These are phyloP conservation scores for Mycena olivaceomarginata DNA, from an alignment of 768 basidiomycete genomes.

Conservation along the genomic window DNA sequence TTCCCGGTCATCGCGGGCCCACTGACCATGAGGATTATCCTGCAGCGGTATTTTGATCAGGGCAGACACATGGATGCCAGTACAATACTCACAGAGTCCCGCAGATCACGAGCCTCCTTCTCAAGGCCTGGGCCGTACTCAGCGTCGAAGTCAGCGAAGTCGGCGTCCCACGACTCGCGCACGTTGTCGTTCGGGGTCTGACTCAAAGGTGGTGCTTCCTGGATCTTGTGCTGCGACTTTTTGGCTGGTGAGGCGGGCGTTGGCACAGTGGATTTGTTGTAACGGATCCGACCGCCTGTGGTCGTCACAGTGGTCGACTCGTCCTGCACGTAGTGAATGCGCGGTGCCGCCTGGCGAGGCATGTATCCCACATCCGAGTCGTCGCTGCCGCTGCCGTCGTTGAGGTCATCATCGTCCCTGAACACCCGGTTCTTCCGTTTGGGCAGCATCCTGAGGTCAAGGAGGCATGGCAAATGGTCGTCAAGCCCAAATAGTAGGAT, in stretches of 20 bases:
- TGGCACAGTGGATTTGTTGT: not conserved
- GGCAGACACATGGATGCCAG: no score
- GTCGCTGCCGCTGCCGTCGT: conserved; percentile 16
- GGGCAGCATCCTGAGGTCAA: not conserved
- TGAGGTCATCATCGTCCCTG: not conserved
- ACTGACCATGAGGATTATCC: conserved; percentile 17
- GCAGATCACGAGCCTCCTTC: not conserved
- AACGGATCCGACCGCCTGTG: not conserved
- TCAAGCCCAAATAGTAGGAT: no score
- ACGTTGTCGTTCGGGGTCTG: not conserved
- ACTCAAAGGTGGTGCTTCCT: no score
- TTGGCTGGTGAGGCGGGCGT: not conserved
- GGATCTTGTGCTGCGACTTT: not conserved
- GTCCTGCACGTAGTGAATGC: not conserved
- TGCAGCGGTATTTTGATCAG: not conserved
- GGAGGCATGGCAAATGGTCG: no score
- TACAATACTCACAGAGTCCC: not conserved
- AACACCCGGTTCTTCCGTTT: not conserved
- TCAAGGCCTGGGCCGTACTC: conserved; percentile 4
- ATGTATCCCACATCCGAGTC: not conserved
- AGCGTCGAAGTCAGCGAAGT: conserved; percentile 1
- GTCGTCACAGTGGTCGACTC: not conserved
- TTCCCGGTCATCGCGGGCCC: conserved; percentile 3
- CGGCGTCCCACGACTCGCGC: not conserved
- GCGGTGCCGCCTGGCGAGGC: not conserved